These are phyloP conservation scores for Prunus yedoensis DNA, from an alignment of 331 rosid species.

Conservation along the genomic window DNA sequence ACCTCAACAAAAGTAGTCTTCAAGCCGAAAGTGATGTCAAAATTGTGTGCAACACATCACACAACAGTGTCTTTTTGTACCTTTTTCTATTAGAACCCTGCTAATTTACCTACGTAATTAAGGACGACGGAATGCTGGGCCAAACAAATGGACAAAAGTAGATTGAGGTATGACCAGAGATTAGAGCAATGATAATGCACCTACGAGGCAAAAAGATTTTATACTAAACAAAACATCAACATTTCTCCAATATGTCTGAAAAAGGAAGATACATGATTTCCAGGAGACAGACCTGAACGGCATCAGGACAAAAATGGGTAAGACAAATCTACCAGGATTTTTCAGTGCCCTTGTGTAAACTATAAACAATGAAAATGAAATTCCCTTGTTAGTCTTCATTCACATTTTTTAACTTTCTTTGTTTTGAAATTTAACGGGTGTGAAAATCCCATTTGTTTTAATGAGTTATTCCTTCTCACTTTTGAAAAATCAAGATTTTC, in stretches of 20 bases:
- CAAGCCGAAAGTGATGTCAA: too few species aligned
- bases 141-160: background rate
- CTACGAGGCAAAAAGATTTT: background rate
- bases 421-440: too few species aligned
- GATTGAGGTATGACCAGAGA: background rate
- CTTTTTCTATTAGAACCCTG: too few species aligned
- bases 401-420: too few species aligned
- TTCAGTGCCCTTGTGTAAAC: background rate
- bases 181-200: conserved; percentile 15
- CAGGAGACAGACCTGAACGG: background rate
- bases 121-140: background rate
- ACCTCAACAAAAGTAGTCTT: too few species aligned
- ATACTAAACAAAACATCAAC: background rate
- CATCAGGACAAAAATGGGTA: background rate
- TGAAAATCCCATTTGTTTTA: too few species aligned
- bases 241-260: background rate
- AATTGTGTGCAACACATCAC: too few species aligned
- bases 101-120: too few species aligned
- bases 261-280: background rate
- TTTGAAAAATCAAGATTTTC: too few species aligned
- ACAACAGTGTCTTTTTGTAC: too few species aligned
- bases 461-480: too few species aligned
- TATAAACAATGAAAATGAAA: background rate
- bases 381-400: too few species aligned
- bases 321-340: background rate